Base-by-base conservation (phyloP, 2,329 filamentous ascomycete species). In the Fusarium verrucosum region DNA sequence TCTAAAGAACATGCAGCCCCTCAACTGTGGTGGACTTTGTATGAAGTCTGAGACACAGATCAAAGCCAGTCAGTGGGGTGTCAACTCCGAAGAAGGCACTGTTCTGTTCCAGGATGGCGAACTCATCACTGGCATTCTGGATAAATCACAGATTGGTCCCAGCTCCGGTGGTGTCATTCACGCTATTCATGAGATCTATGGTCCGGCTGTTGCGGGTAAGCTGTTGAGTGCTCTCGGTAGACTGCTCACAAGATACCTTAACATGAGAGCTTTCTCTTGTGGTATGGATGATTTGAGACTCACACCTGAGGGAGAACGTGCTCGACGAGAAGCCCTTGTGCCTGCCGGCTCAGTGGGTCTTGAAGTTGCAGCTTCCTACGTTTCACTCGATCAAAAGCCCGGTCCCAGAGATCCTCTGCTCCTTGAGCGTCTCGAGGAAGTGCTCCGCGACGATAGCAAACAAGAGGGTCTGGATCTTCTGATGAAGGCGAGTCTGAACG, bases 241-340 rank as follows among this genome's bases (percentile, higher is more conserved):
- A 54, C 83, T 99, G 23, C 80, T 99, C 64, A 99, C 95, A 0
- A 90, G 94, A 72, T 90, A 94, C 66, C 83, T 98, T 60, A 92
- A 95, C 73, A 96, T 97, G 89, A 87, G 94, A 47, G 95, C 94
- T 3, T 98, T 98, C 76, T 95, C 92, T 66, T 99, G 95, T 76
- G 96, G 96, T 75, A 97, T 99, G 78, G 94, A 99, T 72, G 96
- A 99, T 82, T 83, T 99, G 57, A 87, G 91, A 56, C 86, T 99
- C 47, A 98, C 94, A 1, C 82, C 85, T 2, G 82, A 91, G 62
- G 94, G 95, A 50, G 93, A 99, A 74, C 80, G 81, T 52, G 82
- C 84, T 50, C 88, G 95, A 37, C 86, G 85, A 66, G 81, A 90
- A 65, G 87, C 89, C 62, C 81, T 99, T 13, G 79, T 84, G 63